Conservation (phyloP, 257 asterid genomes). For the Verbena officinalis region DNA sequence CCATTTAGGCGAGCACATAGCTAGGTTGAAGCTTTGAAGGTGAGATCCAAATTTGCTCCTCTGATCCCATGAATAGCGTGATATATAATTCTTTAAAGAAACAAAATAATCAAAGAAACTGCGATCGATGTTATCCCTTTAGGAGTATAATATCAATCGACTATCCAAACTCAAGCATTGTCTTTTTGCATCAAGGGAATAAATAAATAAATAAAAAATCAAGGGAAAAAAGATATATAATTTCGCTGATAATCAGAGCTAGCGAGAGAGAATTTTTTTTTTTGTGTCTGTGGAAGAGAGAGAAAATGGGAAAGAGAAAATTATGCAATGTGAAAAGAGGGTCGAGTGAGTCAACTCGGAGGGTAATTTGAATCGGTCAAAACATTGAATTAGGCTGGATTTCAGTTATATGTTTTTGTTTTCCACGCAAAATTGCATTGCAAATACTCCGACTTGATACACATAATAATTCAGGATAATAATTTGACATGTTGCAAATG, state of each 20-base stretch:
- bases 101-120: background rate
- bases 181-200: background rate
- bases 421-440: too few species aligned
- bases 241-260: constrained; percentile 5
- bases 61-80: background rate
- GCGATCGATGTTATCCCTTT: background rate
- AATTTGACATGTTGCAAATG: too few species aligned
- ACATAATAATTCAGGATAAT: too few species aligned
- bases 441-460: too few species aligned
- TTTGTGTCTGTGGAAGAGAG: background rate
- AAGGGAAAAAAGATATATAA: constrained; percentile 1
- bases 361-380: background rate
- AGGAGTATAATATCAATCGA: constrained; percentile 3
- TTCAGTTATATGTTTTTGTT: too few species aligned
- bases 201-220: background rate
- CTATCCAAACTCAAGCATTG: background rate
- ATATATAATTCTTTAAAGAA: background rate
- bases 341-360: constrained; percentile 36
- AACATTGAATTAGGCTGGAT: too few species aligned
- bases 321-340: constrained; percentile 7
- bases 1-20: background rate
- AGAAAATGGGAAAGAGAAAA: constrained; percentile 8
- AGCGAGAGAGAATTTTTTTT: too few species aligned
- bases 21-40: background rate
- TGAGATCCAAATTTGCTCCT: background rate